Percentiles rank a stretch among this genome's conserved stretches.
phyloP scores from a whole-genome alignment of 2,329 filamentous ascomycete genomes.

The Fusarium coicis region DNA sequence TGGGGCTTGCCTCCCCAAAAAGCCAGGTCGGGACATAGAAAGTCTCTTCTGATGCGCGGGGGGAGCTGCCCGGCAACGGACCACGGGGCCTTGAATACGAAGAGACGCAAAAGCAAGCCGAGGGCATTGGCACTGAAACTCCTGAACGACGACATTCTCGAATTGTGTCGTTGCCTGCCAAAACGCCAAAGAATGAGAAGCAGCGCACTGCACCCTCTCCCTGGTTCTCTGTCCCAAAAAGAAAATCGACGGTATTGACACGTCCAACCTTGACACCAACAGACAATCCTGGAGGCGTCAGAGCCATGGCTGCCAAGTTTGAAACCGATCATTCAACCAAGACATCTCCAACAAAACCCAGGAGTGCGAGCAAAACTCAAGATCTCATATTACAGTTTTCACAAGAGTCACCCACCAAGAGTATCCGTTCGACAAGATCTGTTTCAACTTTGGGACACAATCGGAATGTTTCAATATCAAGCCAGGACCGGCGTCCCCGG shows the following conservation, averaged over 20 bases:
- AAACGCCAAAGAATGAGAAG: neutral
- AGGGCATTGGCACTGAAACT: neutral
- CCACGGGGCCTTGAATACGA: neutral
- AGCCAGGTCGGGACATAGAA: constrained; percentile 31
- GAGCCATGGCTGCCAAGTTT: constrained; percentile 64
- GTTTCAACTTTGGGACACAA: constrained; percentile 12
- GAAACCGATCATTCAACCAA: constrained; percentile 48
- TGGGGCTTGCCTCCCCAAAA: neutral
- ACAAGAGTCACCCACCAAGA: constrained; percentile 17
- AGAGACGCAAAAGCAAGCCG: neutral
- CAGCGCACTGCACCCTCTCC: neutral
- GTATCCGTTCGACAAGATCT: constrained; percentile 14
- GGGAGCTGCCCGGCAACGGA: neutral
- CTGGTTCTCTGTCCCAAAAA: constrained; percentile 17
- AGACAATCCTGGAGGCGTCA: constrained; percentile 52
- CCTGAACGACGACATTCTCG: neutral
- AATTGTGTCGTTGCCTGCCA: neutral
- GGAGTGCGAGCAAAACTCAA: constrained; percentile 31
- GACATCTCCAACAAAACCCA: neutral
- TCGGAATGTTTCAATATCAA: constrained; percentile 6
- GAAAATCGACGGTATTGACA: constrained; percentile 7
- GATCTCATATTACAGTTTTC: constrained; percentile 37
- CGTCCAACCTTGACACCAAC: constrained; percentile 34
- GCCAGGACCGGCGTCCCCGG: constrained; percentile 1
- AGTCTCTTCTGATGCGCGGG: constrained; percentile 13